Evolutionary conservation across 345 rosid genomes (phyloP).

Genomic region (Mangifera indica): DNA sequence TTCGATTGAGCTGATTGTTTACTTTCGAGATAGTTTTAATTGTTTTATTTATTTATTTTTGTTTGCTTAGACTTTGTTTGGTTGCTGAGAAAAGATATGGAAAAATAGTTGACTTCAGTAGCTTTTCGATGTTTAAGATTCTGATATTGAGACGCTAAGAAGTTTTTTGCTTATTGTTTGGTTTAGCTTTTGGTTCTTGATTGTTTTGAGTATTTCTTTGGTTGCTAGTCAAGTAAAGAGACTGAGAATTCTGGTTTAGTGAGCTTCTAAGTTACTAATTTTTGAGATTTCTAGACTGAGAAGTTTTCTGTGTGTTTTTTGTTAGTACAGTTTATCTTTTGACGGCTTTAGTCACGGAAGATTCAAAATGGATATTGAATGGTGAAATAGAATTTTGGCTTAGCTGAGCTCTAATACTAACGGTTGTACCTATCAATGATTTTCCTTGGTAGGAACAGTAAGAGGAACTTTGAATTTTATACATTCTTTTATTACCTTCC

Average conservation of each 20-base stretch:
- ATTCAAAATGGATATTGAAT: background rate
- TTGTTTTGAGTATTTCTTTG: background rate
- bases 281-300: background rate
- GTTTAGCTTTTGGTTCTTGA: background rate
- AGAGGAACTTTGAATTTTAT: background rate
- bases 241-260: background rate
- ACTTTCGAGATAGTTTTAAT: background rate
- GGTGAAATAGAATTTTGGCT: background rate
- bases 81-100: conserved; percentile 19
- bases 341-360: background rate
- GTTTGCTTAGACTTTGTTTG: conserved; percentile 15
- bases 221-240: background rate
- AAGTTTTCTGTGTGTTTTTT: too few species aligned
- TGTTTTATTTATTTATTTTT: background rate
- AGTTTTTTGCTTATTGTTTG: background rate
- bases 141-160: background rate
- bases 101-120: background rate
- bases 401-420: background rate
- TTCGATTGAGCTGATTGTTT: background rate
- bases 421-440: too few species aligned
- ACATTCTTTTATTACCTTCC: background rate
- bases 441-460: too few species aligned
- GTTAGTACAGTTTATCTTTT: background rate
- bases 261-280: background rate
- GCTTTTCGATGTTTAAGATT: background rate